Conservation (phyloP, 2,329 filamentous ascomycete genomes). For the Diatrype stigma region DNA sequence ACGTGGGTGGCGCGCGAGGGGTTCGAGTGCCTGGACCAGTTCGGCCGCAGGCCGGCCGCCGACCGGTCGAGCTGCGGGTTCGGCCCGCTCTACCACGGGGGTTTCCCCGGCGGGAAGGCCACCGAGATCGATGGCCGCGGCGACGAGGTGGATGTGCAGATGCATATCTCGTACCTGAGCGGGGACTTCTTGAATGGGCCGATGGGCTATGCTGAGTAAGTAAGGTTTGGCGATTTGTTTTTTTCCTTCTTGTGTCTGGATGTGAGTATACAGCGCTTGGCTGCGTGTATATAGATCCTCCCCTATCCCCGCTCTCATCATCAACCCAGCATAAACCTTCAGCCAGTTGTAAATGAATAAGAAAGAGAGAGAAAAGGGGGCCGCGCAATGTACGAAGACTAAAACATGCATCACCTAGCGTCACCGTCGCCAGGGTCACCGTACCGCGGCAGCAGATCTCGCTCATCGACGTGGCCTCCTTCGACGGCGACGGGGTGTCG, state of each 20-base stretch:
- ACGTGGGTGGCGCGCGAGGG: constrained; percentile 25
- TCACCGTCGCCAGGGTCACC: constrained; percentile 24
- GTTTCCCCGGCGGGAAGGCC: constrained; percentile 26
- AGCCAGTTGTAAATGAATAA: too few species aligned
- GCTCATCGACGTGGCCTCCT: constrained; percentile 24
- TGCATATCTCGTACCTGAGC: constrained; percentile 27
- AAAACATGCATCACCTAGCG: too few species aligned
- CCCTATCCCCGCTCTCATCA: neutral
- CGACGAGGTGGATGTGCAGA: too few species aligned
- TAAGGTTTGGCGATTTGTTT: too few species aligned
- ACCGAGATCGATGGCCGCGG: constrained; percentile 19
- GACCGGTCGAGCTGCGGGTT: constrained; percentile 21
- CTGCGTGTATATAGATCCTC: too few species aligned
- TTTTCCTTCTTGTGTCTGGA: too few species aligned
- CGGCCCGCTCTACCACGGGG: constrained; percentile 23
- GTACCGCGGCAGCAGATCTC: constrained; percentile 28
- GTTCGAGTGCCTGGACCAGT: constrained; percentile 24
- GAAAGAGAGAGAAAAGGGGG: too few species aligned
- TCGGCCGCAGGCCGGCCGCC: constrained; percentile 10
- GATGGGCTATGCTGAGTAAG: constrained; percentile 28
- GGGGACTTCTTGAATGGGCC: constrained; percentile 23
- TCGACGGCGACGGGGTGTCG: constrained; percentile 26
- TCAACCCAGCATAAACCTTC: too few species aligned
- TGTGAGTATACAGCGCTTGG: too few species aligned
- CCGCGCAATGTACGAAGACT: too few species aligned